phyloP scores from a whole-genome alignment of 73 alveolate genomes.

The Paramecium pentaurelia region DNA sequence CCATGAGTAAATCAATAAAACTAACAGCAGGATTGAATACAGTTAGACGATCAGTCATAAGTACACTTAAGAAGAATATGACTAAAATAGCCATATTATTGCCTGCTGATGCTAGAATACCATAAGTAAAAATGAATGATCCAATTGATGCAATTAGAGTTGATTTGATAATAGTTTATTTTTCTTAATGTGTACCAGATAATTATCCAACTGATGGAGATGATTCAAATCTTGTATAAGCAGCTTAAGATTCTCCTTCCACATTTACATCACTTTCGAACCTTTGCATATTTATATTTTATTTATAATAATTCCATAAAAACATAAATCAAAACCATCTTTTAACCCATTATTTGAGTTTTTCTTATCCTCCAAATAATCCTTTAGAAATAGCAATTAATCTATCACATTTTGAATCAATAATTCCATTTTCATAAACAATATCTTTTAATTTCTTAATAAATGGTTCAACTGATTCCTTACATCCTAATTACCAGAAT shows the following conservation, averaged over 20 bases:
- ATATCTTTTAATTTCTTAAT: background rate
- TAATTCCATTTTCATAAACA: background rate
- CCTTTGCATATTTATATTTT: background rate
- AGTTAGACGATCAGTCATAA: background rate
- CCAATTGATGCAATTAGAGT: slow-evolving; percentile 17
- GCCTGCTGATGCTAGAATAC: slow-evolving; percentile 8
- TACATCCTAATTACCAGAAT: background rate
- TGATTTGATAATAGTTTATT: background rate
- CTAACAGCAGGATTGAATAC: slow-evolving; percentile 40
- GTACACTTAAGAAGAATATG: slow-evolving; percentile 1
- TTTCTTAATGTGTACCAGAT: slow-evolving; percentile 1
- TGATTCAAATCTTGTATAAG: slow-evolving; percentile 3
- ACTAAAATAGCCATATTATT: background rate
- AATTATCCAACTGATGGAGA: background rate
- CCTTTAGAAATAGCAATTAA: background rate
- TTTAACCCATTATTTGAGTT: background rate
- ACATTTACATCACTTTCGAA: background rate
- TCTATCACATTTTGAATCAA: background rate
- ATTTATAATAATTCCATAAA: slow-evolving; percentile 3
- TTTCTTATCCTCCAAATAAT: background rate
- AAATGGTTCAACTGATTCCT: background rate
- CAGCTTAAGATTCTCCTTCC: background rate
- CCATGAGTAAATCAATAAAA: background rate
- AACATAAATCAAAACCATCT: slow-evolving; percentile 25
- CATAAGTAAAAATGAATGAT: slow-evolving; percentile 1